These are phyloP conservation scores for Fraxinus platypoda DNA, from an alignment of 305 asterid species.

Conservation along the genomic window DNA sequence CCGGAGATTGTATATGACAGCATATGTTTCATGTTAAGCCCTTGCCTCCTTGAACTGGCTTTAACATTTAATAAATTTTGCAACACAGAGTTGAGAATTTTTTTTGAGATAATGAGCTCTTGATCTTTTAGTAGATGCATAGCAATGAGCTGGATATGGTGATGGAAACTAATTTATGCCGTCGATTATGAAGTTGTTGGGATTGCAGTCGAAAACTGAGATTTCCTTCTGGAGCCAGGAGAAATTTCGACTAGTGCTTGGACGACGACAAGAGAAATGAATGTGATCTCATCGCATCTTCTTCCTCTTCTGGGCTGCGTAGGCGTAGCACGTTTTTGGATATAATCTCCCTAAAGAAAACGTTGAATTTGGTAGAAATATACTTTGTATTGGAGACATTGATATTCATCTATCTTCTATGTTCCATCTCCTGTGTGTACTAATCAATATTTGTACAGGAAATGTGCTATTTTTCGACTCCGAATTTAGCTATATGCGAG, in stretches of 20 bases:
- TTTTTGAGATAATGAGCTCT: background rate
- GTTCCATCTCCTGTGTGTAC: background rate
- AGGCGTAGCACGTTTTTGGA: background rate
- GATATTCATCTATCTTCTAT: background rate
- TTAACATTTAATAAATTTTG: background rate
- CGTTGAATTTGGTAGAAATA: background rate
- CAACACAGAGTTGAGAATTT: background rate
- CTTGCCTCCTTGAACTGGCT: background rate
- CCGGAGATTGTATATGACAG: background rate
- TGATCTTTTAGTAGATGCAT: no score
- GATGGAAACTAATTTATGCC: no score
- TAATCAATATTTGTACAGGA: background rate
- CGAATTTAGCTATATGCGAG: background rate
- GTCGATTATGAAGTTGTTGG: background rate
- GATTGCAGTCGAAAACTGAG: background rate
- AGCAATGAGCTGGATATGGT: background rate
- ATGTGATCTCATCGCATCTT: no score
- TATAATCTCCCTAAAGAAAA: no score
- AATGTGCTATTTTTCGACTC: background rate
- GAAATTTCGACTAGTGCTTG: background rate
- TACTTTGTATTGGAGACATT: background rate
- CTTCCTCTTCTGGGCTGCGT: background rate
- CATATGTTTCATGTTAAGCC: background rate
- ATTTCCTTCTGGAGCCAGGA: background rate
- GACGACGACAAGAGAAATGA: background rate